phyloP scores from a whole-genome alignment of 805 yeast species.

The Myxozyma udenii region DNA sequence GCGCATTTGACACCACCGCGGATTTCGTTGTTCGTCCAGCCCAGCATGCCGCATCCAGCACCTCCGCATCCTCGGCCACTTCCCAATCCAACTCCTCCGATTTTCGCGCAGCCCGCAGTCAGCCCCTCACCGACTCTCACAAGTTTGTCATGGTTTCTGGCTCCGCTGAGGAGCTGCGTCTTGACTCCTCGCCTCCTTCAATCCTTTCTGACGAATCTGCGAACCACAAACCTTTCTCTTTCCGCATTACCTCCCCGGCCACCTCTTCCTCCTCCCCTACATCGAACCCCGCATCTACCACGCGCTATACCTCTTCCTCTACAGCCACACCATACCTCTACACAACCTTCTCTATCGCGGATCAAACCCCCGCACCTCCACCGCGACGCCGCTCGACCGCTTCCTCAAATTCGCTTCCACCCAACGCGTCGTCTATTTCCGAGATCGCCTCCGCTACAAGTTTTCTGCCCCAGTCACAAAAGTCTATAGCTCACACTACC shows the following conservation, averaged over 20 bases:
- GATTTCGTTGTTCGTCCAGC: background rate
- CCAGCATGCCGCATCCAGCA: background rate
- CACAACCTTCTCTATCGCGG: background rate
- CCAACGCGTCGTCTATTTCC: too few species aligned
- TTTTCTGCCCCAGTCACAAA: too few species aligned
- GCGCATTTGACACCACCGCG: background rate
- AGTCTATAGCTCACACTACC: too few species aligned
- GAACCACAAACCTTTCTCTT: background rate
- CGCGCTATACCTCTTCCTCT: background rate
- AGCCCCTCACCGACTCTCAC: background rate
- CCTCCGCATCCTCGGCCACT: background rate
- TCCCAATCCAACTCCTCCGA: background rate
- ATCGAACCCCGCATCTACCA: background rate
- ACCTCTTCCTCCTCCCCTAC: background rate
- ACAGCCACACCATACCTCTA: background rate
- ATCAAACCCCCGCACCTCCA: too few species aligned
- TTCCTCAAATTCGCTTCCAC: too few species aligned
- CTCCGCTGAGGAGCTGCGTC: background rate
- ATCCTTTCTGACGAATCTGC: background rate
- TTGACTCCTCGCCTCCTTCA: background rate
- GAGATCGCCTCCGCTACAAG: too few species aligned
- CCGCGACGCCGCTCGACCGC: too few species aligned
- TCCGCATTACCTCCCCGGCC: background rate
- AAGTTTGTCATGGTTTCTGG: conserved; percentile 5
- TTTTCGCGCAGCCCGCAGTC: background rate